Conservation (phyloP, 768 basidiomycete genomes). For the Coprinopsis sp. region DNA sequence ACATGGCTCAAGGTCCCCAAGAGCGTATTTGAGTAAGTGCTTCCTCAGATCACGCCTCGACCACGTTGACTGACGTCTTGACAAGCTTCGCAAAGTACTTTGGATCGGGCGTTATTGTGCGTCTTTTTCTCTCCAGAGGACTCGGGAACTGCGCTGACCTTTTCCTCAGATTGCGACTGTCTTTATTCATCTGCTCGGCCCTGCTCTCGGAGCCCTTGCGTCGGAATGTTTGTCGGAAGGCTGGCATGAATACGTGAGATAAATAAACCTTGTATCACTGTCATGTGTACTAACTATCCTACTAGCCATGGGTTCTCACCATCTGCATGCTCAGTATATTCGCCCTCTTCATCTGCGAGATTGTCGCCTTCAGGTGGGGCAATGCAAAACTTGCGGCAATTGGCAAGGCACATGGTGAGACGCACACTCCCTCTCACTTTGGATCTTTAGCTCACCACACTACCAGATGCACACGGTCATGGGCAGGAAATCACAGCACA, state of each 20-base stretch:
- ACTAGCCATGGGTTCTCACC: constrained; percentile 76
- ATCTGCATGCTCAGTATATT: constrained; percentile 81
- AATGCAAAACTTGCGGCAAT: constrained; percentile 62
- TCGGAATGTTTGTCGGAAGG: constrained; percentile 63
- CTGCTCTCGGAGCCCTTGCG: constrained; percentile 66
- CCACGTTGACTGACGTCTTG: constrained; percentile 10
- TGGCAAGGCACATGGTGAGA: constrained; percentile 58
- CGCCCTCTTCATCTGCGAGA: constrained; percentile 76
- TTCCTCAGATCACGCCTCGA: not conserved
- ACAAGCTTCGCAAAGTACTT: constrained; percentile 82
- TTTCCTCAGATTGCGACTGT: constrained; percentile 73
- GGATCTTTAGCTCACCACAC: not conserved
- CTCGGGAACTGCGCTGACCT: constrained; percentile 5
- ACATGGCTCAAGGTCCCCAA: constrained; percentile 53
- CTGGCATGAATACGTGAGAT: constrained; percentile 71
- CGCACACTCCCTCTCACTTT: not conserved
- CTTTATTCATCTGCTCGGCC: constrained; percentile 78
- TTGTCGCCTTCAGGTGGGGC: constrained; percentile 86
- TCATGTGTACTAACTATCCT: constrained; percentile 1
- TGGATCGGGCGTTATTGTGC: constrained; percentile 83
- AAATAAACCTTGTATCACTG: constrained; percentile 22
- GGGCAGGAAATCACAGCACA: too few species aligned
- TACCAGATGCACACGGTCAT: constrained; percentile 65
- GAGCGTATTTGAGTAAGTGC: constrained; percentile 61
- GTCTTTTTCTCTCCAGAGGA: constrained; percentile 24